Conservation (phyloP, 2,329 filamentous ascomycete species). For the Sclerotinia borealis region DNA sequence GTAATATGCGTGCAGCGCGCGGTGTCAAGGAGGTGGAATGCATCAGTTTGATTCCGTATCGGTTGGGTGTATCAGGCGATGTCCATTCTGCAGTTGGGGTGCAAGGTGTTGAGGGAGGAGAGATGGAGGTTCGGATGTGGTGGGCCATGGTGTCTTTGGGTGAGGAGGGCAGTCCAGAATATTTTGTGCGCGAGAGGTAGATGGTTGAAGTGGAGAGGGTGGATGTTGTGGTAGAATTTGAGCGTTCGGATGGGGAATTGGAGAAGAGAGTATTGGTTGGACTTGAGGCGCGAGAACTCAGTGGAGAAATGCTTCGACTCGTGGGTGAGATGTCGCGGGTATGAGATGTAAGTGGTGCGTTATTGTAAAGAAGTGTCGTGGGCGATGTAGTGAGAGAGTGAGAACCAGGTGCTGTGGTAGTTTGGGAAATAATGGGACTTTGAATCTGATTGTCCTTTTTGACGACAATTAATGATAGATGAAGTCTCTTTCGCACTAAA, state of each 20-base stretch:
- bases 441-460: conserved; percentile 43
- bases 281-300: conserved; percentile 13
- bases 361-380: conserved; percentile 17
- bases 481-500: conserved; percentile 48
- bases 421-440: conserved; percentile 3
- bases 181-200: conserved; percentile 22
- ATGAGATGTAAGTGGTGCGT: conserved; percentile 7
- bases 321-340: background rate
- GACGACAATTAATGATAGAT: conserved; percentile 53
- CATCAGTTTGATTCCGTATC: conserved; percentile 45
- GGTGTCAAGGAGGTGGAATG: conserved; percentile 42
- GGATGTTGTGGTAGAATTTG: conserved; percentile 13
- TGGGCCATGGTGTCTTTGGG: conserved; percentile 18
- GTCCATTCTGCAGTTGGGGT: conserved; percentile 28
- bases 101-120: conserved; percentile 15
- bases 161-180: conserved; percentile 24
- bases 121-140: background rate
- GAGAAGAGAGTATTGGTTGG: conserved; percentile 12
- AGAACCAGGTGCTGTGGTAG: conserved; percentile 4
- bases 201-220: conserved; percentile 11
- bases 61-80: conserved; percentile 31
- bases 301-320: conserved; percentile 3
- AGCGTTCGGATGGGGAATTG: conserved; percentile 10
- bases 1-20: conserved; percentile 44
- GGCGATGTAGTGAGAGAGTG: conserved; percentile 14